Evolutionary conservation across 768 basidiomycete species (phyloP), one percentile per base, ranked within the genome.

Genomic region (Naganishia antarctica): DNA sequence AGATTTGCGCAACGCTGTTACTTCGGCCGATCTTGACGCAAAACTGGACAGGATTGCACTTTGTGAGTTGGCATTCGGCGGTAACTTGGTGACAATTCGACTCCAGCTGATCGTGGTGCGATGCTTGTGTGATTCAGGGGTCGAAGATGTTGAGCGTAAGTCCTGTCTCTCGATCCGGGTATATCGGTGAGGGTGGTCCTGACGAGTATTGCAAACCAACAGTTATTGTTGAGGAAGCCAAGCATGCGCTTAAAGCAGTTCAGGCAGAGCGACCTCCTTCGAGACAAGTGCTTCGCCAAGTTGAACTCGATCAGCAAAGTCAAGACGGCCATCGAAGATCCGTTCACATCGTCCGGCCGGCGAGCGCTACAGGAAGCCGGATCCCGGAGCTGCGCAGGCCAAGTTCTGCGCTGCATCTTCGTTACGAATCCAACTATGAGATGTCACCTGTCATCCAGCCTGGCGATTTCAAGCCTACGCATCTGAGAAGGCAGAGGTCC

Each of bases 181-280:
- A 1, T 12, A 41, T 1, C 1, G 15, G 18, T 18, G 26, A 21
- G 37, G 13, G 18, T 53, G 34, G 18, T n/a, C 32, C 47, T 12
- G 40, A 45, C 61, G 44, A 41, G 58, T 44, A 28, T 47, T 18
- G 57, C 62, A 37, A 64, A 8, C 58, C 57, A 49, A 60, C 65
- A 66, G 66, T 61, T 23, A 73, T 77, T 40, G 73, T 77, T 44
- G 71, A 74, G 37, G 73, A 77, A 45, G 75, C 75, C 7, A 65
- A 73, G 16, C 50, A 64, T 45, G 74, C 75, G 3, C 60, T 77
- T 21, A 69, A 70, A 2, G 75, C 75, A 51, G 75, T 71, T 25
- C 66, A 60, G n/a, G 53, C 53, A 26, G 46, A 26, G 63, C 37
- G 50, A 37, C 28, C 34, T 26, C 41, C 32, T 45, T 31, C 47